Percentiles rank a stretch among this genome's conserved stretches.
Conservation (phyloP, 805 yeast genomes). For the Yarrowia sp. region DNA sequence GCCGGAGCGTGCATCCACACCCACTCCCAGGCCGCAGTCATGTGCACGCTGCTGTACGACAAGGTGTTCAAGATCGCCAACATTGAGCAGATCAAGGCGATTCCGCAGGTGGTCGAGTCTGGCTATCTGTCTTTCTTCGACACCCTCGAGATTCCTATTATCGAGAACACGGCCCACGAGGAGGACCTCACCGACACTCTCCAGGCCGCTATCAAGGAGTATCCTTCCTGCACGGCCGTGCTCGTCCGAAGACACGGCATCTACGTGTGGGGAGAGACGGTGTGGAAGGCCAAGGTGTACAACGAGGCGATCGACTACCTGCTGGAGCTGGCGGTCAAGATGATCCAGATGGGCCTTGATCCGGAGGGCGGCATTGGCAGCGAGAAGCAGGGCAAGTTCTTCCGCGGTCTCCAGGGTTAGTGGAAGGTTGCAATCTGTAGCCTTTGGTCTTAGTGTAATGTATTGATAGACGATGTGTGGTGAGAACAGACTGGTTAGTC, state of each 20-base stretch:
- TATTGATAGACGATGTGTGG: too few species aligned
- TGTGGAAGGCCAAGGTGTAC: slow-evolving; percentile 89
- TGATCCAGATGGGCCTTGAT: slow-evolving; percentile 66
- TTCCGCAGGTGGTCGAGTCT: slow-evolving; percentile 64
- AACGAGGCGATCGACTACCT: slow-evolving; percentile 92
- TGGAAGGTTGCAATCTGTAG: too few species aligned
- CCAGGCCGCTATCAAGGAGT: slow-evolving; percentile 58
- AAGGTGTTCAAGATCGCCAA: slow-evolving; percentile 72
- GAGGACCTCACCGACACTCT: slow-evolving; percentile 68
- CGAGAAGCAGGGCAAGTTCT: slow-evolving; percentile 29
- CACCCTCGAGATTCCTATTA: slow-evolving; percentile 79
- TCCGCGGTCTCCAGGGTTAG: not conserved
- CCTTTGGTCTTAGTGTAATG: too few species aligned
- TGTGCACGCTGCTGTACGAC: slow-evolving; percentile 68
- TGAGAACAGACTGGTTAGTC: too few species aligned
- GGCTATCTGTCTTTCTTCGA: slow-evolving; percentile 74
- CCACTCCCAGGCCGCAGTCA: slow-evolving; percentile 85
- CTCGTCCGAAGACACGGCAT: slow-evolving; percentile 91
- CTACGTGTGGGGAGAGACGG: slow-evolving; percentile 92
- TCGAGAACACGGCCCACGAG: slow-evolving; percentile 86
- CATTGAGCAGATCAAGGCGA: slow-evolving; percentile 90
- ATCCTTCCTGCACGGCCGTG: slow-evolving; percentile 81
- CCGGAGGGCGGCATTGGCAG: slow-evolving; percentile 36
- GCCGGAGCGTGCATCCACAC: slow-evolving; percentile 96
- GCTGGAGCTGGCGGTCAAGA: slow-evolving; percentile 77